Evolutionary conservation across 768 basidiomycete species (phyloP), one percentile per base, ranked within the genome.

Genomic region (Lentinula boryana): DNA sequence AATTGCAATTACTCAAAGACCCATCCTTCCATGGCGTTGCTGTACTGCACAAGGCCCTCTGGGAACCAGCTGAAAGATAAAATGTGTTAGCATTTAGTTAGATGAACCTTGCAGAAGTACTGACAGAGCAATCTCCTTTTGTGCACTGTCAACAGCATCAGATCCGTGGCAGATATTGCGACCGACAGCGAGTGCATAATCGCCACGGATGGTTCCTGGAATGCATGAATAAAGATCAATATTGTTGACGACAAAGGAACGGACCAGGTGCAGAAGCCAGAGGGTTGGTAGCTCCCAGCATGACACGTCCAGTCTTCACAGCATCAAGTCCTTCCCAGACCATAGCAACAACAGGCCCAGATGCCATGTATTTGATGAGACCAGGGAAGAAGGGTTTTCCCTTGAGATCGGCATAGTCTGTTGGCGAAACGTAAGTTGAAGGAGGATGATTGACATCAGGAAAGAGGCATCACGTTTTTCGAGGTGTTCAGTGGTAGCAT

Each of bases 201-300:
- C 95, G 61, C 94, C 95, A 75, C 95, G 93, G 80, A 98, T 98
- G 64, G 95, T 91, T 62, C 93, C 92, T 93, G 60, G 27, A 35
- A 44, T 57, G 66, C 52, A 27, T 57, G 41, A 61, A 51, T n/a
- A 63, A 21, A 49, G 16, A 16, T 27, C 15, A 63, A 46, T 51
- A 5, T 57, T 23, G 36, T 41, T 48, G 49, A 50, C 50, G 50
- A 51, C 33, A 41, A 35, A 21, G 57, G 31, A 43, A 74, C 86
- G 63, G 65, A 90, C 95, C 96, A 65, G 91, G 83, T 64, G 85
- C 78, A 64, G 96, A 98, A 41, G 82, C 82, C 64, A 98, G 86
- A 63, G 97, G 97, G 87, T 99, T 97, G 71, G 96, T 97, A 50
- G 94, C 86, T 71, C 96, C 96, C 65, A 96, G 88, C 92, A 97